Evolutionary conservation across 305 asterid species (phyloP).

Genomic region (Striga hermonthica): DNA sequence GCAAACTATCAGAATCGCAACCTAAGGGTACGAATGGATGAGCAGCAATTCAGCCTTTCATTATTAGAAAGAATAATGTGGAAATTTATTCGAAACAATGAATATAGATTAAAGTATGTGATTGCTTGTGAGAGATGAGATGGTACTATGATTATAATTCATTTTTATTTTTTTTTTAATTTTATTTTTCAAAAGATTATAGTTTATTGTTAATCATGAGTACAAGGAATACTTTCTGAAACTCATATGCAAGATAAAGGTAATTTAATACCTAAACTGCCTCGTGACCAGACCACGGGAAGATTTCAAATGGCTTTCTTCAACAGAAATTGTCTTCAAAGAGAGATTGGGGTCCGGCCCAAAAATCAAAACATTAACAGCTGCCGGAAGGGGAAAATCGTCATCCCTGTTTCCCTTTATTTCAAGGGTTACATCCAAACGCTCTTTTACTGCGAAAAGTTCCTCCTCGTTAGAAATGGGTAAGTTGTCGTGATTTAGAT

Average conservation of each 20-base stretch:
- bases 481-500: conserved; percentile 33
- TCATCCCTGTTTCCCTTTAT: conserved; percentile 43
- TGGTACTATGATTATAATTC: no score
- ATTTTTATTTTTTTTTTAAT: no score
- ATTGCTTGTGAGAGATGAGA: no score
- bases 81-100: no score
- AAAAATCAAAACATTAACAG: conserved; percentile 48
- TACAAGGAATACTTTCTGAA: neutral
- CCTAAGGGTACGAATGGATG: no score
- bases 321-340: conserved; percentile 34
- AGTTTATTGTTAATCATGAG: no score
- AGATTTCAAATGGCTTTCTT: conserved; percentile 45
- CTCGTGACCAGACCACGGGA: conserved; percentile 43
- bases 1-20: conserved; percentile 2
- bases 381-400: conserved; percentile 50
- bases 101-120: neutral
- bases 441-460: conserved; percentile 43
- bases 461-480: conserved; percentile 41
- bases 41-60: no score
- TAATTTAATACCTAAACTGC: conserved; percentile 65
- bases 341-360: conserved; percentile 46
- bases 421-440: conserved; percentile 64
- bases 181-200: no score
- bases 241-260: neutral
- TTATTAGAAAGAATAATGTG: no score